phyloP scores from a whole-genome alignment of 768 basidiomycete species.

The Austroboletus festivus region DNA sequence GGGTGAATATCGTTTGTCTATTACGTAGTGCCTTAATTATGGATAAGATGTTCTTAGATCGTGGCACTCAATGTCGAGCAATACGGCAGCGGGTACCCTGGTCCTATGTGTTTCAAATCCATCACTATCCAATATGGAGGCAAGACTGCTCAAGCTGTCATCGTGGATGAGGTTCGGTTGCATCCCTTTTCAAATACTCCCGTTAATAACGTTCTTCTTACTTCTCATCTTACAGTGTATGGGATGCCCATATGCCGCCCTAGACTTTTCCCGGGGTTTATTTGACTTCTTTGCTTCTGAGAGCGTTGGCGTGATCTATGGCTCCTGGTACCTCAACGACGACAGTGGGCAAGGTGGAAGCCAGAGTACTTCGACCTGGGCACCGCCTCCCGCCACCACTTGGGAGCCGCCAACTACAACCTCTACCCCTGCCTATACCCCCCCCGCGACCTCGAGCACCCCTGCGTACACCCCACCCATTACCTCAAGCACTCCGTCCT shows the following conservation, averaged over 20 bases:
- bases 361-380: conserved; percentile 11
- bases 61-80: conserved; percentile 53
- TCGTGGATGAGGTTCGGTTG: conserved; percentile 58
- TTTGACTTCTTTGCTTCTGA: conserved; percentile 58
- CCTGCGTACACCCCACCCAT: conserved; percentile 17
- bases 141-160: conserved; percentile 51
- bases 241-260: conserved; percentile 59
- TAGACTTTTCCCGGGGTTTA: conserved; percentile 67
- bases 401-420: conserved; percentile 23
- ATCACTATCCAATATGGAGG: conserved; percentile 64
- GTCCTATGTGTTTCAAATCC: conserved; percentile 56
- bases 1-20: conserved; percentile 33
- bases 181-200: background rate
- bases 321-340: conserved; percentile 55
- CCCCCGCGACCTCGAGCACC: conserved; percentile 14
- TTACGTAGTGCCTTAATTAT: conserved; percentile 1
- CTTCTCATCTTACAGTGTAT: too few species aligned
- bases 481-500: conserved; percentile 21
- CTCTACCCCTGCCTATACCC: conserved; percentile 21
- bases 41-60: conserved; percentile 40
- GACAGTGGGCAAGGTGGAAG: conserved; percentile 31
- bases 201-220: conserved; percentile 1
- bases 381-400: conserved; percentile 13
- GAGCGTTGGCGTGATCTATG: conserved; percentile 54
- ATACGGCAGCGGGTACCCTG: conserved; percentile 60